Evolutionary conservation across 208 protist genomes (phyloP), one percentile per base, ranked within the genome.

Genomic region (Acanthamoeba lenticulata): DNA sequence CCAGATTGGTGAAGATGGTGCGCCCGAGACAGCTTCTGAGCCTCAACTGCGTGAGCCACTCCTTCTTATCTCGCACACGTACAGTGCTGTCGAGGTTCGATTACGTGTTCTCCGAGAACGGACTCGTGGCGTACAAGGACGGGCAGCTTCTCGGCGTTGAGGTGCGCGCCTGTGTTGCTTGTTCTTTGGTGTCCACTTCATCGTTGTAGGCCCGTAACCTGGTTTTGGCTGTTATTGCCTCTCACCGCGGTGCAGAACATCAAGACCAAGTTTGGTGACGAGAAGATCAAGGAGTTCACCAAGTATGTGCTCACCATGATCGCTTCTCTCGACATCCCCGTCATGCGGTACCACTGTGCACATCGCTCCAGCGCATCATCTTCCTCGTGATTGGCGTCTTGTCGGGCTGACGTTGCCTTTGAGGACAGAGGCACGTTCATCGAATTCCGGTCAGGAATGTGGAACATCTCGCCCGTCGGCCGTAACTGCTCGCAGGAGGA

Each of bases 391-490:
- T 6, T 34, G 5, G 49, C 44, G 49, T 34, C 47, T 36, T 21
- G 24, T 62, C n/a, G n/a, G n/a, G n/a, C n/a, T n/a, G n/a, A n/a
- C n/a, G n/a, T n/a, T n/a, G n/a, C n/a, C n/a, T n/a, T n/a, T n/a
- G n/a, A n/a, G n/a, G 7, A 55, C 94, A 98, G 99, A 67, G 99
- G 99, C 60, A 99, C 99, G 9, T 99, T 99, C 96, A 95, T 99
- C 83, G 99, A 99, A 97, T 99, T 99, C 94, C 97, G 99, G 57
- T 99, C 98, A 85, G 99, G 99, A 36, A 99, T 99, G 99, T 96
- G 99, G 57, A 99, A 99, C 95, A 95, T 99, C 34, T 99, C 98
- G 24, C 99, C 99, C 44, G 99, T 99, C 93, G 99, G 99, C 29
- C 97, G 99, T 93, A 99, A 99, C 97, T 99, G 99, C 97, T 98